Percentiles rank a stretch among this genome's conserved stretches.
Evolutionary conservation across 1,284 basidiomycete genomes (phyloP).

Genomic region (Clitocybe nebularis): DNA sequence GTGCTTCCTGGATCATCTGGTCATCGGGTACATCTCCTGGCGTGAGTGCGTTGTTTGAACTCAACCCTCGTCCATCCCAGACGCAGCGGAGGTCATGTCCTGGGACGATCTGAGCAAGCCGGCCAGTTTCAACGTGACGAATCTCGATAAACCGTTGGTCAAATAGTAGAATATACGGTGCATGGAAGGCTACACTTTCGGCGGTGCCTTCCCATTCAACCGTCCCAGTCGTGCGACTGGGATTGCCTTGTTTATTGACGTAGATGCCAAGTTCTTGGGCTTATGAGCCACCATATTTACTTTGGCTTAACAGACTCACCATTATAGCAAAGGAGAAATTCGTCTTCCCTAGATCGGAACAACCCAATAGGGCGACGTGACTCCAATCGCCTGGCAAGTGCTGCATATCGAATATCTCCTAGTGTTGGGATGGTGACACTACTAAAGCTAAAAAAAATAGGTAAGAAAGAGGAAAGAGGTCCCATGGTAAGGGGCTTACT

Average conservation of each 20-base stretch:
- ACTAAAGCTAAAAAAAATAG: conserved; percentile 57
- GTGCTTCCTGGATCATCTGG: conserved; percentile 62
- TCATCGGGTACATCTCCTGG: conserved; percentile 53
- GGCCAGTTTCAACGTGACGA: conserved; percentile 82
- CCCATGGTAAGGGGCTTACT: conserved; percentile 47
- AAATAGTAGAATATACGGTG: conserved; percentile 88
- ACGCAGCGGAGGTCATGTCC: conserved; percentile 85
- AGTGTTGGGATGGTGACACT: conserved; percentile 83
- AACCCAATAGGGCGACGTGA: conserved; percentile 84
- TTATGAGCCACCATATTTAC: conserved; percentile 71
- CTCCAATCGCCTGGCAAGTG: conserved; percentile 80
- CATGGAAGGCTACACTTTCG: conserved; percentile 83
- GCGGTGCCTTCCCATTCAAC: conserved; percentile 97
- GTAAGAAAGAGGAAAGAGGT: conserved; percentile 5
- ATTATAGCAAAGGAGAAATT: conserved; percentile 92
- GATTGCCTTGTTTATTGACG: conserved; percentile 85
- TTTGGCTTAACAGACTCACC: conserved; percentile 50
- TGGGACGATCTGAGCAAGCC: conserved; percentile 86
- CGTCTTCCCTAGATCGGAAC: conserved; percentile 85
- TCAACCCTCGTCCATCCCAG: conserved; percentile 77
- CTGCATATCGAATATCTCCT: conserved; percentile 71
- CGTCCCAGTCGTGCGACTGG: conserved; percentile 65
- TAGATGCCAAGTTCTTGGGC: conserved; percentile 86
- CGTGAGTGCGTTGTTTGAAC: conserved; percentile 54
- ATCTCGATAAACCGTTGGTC: conserved; percentile 93